A percentile compares a stretch with the other conserved stretches of the same genome.
Evolutionary conservation across 2,329 filamentous ascomycete species (phyloP).

Genomic region (Aspergillus novoparasiticus): DNA sequence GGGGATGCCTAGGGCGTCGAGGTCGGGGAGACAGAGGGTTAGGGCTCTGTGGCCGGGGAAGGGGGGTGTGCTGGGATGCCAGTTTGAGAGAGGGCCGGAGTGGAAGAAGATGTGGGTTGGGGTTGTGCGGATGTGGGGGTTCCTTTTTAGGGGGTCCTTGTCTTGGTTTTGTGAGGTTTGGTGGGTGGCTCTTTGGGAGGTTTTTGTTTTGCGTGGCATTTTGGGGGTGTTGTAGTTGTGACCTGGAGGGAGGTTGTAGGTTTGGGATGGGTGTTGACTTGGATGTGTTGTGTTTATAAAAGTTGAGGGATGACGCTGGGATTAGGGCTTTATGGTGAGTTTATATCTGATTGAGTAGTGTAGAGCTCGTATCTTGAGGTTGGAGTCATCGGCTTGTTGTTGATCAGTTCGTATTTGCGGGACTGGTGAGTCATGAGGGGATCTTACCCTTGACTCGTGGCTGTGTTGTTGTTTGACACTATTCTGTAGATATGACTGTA

Average conservation of each 20-base stretch:
- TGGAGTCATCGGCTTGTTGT: background rate
- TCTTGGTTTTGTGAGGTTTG: background rate
- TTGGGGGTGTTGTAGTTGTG: no score
- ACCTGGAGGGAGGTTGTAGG: no score
- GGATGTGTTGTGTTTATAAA: no score
- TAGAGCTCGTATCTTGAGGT: no score
- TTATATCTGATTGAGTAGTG: no score
- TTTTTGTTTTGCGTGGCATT: background rate
- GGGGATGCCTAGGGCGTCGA: constrained; percentile 4
- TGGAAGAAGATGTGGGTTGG: constrained; percentile 17
- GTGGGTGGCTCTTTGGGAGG: background rate
- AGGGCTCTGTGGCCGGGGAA: constrained; percentile 12
- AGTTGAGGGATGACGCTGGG: no score
- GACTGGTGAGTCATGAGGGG: background rate
- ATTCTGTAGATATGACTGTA: no score
- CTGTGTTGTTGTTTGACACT: background rate
- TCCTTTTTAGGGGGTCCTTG: background rate
- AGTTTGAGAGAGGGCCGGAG: constrained; percentile 16
- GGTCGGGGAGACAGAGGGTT: constrained; percentile 7
- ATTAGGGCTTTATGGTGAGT: no score
- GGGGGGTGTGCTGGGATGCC: constrained; percentile 8
- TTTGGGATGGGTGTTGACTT: no score
- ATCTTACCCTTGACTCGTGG: background rate
- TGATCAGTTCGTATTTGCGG: background rate
- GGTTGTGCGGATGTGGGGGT: constrained; percentile 9